Evolutionary conservation across 495 filamentous ascomycete species (phyloP).

Genomic region (Ramalina intermedia): DNA sequence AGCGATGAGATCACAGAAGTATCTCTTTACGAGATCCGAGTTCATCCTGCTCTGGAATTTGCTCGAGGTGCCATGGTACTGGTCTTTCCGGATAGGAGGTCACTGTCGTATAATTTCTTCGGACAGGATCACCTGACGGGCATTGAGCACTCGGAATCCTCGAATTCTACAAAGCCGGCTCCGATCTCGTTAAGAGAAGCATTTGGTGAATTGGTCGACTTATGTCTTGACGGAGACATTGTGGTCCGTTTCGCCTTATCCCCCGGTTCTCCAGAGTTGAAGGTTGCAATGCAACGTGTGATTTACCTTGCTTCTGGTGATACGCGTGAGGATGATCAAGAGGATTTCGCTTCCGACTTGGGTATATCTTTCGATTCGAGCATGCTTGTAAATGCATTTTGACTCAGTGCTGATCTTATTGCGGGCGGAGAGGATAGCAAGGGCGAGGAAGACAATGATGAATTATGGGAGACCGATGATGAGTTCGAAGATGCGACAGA

Average conservation of each 20-base stretch:
- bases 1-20: constrained; percentile 29
- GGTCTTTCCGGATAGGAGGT: constrained; percentile 21
- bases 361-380: background rate
- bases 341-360: constrained; percentile 4
- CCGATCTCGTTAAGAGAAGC: constrained; percentile 18
- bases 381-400: no score
- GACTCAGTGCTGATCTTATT: no score
- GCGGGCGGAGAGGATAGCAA: constrained; percentile 12
- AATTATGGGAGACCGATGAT: constrained; percentile 27
- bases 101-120: no score
- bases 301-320: constrained; percentile 22
- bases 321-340: constrained; percentile 6
- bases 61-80: constrained; percentile 36
- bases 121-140: no score
- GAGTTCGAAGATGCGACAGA: constrained; percentile 10
- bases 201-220: constrained; percentile 42
- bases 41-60: constrained; percentile 27
- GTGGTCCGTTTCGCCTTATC: constrained; percentile 35
- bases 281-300: constrained; percentile 31
- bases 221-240: constrained; percentile 37
- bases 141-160: no score
- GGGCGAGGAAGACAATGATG: constrained; percentile 23
- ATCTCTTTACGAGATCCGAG: constrained; percentile 42
- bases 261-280: constrained; percentile 32
- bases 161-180: no score